Conservation (phyloP, 1,284 basidiomycete genomes). For the Irpex sp. region DNA sequence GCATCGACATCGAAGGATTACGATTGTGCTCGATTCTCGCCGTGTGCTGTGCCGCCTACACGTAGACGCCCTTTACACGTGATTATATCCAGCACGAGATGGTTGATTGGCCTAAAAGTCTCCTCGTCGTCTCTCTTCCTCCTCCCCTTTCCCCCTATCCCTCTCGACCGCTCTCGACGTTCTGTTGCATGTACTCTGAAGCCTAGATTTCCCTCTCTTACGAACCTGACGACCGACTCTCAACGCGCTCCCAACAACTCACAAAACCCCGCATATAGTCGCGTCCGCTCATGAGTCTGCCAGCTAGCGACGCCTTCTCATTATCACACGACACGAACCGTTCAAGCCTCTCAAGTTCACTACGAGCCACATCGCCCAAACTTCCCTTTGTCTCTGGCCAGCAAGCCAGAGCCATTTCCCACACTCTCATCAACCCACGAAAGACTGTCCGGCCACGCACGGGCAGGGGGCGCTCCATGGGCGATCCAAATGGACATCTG, state of each 20-base stretch:
- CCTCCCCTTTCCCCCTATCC: neutral
- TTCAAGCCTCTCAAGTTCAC: conserved; percentile 27
- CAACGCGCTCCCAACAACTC: neutral
- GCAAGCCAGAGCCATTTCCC: conserved; percentile 8
- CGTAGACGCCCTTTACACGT: neutral
- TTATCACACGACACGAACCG: conserved; percentile 40
- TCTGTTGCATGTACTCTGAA: conserved; percentile 1
- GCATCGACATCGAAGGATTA: neutral
- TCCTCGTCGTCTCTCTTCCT: neutral
- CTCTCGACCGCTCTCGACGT: neutral
- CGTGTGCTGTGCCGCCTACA: neutral
- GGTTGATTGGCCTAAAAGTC: neutral
- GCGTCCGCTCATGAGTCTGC: conserved; percentile 35
- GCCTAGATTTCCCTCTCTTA: neutral
- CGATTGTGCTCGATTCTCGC: neutral
- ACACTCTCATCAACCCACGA: conserved; percentile 4
- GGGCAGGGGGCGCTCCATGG: conserved; percentile 8
- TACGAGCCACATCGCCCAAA: conserved; percentile 44
- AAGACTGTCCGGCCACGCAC: conserved; percentile 6
- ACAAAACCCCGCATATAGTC: neutral
- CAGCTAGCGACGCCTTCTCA: conserved; percentile 50
- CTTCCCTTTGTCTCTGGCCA: conserved; percentile 32
- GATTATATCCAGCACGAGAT: neutral
- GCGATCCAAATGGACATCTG: neutral
- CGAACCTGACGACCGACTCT: conserved; percentile 2